Evolutionary conservation across 495 filamentous ascomycete genomes (phyloP).

Genomic region (Lindgomyces ingoldianus): DNA sequence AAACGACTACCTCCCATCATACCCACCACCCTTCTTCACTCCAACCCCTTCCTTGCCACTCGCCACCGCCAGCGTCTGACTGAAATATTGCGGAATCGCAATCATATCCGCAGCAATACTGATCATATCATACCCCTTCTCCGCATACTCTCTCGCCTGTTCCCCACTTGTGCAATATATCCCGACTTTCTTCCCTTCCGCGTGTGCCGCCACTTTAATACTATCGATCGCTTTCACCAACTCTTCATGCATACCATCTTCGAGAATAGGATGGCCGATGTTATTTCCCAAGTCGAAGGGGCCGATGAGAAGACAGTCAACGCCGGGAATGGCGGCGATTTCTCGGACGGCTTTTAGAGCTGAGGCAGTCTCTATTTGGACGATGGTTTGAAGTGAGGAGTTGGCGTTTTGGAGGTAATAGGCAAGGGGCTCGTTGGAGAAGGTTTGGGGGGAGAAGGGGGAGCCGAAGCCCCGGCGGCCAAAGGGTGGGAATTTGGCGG

Average conservation of each 20-base stretch:
- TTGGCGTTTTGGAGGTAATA: constrained; percentile 79
- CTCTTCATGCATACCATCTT: constrained; percentile 62
- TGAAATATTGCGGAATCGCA: constrained; percentile 24
- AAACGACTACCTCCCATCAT: constrained; percentile 38
- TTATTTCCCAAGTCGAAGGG: constrained; percentile 77
- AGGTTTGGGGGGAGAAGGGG: constrained; percentile 59
- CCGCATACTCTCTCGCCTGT: constrained; percentile 62
- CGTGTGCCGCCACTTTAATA: constrained; percentile 62
- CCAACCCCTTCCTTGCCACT: constrained; percentile 23
- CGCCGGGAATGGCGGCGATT: constrained; percentile 69
- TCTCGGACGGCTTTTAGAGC: constrained; percentile 66
- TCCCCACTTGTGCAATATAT: constrained; percentile 73
- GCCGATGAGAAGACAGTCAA: constrained; percentile 77
- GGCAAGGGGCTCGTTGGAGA: constrained; percentile 51
- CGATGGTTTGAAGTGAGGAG: constrained; percentile 66
- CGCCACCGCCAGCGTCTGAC: constrained; percentile 25
- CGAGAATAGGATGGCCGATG: constrained; percentile 69
- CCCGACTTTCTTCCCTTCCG: constrained; percentile 71
- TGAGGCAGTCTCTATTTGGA: constrained; percentile 80
- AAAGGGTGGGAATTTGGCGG: constrained; percentile 46
- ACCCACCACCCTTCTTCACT: constrained; percentile 18
- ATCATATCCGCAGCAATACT: constrained; percentile 45
- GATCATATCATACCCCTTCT: constrained; percentile 78
- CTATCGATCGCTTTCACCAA: constrained; percentile 67
- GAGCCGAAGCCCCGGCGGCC: constrained; percentile 46